Percentiles rank a stretch among this genome's conserved stretches.
Conservation (phyloP, 164 flowering plant species). For the Vitis rupestris region DNA sequence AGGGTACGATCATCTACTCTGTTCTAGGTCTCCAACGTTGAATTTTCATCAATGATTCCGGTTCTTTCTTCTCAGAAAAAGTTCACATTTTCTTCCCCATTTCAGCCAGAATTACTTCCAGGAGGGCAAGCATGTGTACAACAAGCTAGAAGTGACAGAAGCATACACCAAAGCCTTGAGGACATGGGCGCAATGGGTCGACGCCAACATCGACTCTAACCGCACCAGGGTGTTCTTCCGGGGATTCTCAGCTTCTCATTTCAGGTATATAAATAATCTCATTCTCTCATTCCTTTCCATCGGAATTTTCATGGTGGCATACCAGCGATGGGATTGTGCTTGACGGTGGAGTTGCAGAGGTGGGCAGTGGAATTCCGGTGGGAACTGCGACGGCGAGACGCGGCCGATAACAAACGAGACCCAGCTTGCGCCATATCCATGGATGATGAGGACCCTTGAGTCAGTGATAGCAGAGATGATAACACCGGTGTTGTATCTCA, state of each 20-base stretch:
- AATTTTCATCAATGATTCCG: background rate
- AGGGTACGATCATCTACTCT: constrained; percentile 30
- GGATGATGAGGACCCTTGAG: constrained; percentile 54
- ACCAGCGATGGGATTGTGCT: background rate
- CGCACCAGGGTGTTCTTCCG: constrained; percentile 48
- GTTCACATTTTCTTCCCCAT: background rate
- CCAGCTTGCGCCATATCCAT: constrained; percentile 39
- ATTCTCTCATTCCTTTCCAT: background rate
- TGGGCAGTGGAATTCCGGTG: constrained; percentile 72
- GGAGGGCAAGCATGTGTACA: constrained; percentile 53
- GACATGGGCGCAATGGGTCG: constrained; percentile 74
- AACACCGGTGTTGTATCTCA: constrained; percentile 51
- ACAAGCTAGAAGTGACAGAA: constrained; percentile 32
- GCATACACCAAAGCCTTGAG: constrained; percentile 49
- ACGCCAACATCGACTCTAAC: constrained; percentile 33
- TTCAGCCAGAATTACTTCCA: constrained; percentile 48
- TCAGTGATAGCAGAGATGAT: constrained; percentile 45
- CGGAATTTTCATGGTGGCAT: background rate
- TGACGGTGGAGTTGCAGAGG: constrained; percentile 32
- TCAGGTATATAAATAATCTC: constrained; percentile 28
- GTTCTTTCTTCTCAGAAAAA: constrained; percentile 4
- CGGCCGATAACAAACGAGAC: constrained; percentile 39
- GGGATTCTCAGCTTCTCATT: constrained; percentile 61
- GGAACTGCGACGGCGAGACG: constrained; percentile 49
- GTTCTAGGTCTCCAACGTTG: too few species aligned